phyloP scores from a whole-genome alignment of 2,329 filamentous ascomycete genomes.

The Pyricularia sp. region DNA sequence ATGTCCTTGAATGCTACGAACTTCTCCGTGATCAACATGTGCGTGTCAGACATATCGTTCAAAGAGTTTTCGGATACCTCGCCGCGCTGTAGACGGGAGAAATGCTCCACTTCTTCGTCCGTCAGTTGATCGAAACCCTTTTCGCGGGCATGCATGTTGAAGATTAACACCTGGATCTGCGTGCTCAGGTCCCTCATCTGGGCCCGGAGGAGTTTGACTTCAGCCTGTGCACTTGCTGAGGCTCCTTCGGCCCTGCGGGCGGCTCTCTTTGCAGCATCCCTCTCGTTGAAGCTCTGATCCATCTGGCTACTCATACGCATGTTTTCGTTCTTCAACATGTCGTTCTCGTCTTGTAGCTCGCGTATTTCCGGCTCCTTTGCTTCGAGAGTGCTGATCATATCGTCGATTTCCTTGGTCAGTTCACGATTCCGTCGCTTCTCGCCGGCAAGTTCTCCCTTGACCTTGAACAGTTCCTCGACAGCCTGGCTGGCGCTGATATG shows the following conservation, averaged over 20 bases:
- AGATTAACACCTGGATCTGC: conserved; percentile 80
- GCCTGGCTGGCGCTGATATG: conserved; percentile 47
- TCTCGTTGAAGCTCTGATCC: conserved; percentile 68
- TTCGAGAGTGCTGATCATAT: conserved; percentile 75
- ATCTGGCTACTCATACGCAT: conserved; percentile 75
- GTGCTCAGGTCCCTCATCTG: conserved; percentile 81
- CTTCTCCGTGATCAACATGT: conserved; percentile 77
- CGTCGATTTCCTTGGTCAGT: conserved; percentile 65
- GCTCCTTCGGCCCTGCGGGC: conserved; percentile 68
- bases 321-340: conserved; percentile 67
- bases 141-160: conserved; percentile 73
- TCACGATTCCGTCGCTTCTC: conserved; percentile 65
- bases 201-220: conserved; percentile 68
- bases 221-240: conserved; percentile 47
- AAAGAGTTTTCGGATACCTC: conserved; percentile 59
- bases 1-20: conserved; percentile 84
- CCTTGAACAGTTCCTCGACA: conserved; percentile 50
- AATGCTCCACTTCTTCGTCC: conserved; percentile 57
- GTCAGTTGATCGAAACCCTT: conserved; percentile 62
- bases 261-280: conserved; percentile 65
- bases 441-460: conserved; percentile 59
- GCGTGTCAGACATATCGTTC: conserved; percentile 69
- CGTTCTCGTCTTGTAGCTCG: conserved; percentile 69
- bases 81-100: conserved; percentile 66
- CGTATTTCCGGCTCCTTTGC: conserved; percentile 78